Conservation (phyloP, 768 basidiomycete genomes). For the Podaxis rugospora region DNA sequence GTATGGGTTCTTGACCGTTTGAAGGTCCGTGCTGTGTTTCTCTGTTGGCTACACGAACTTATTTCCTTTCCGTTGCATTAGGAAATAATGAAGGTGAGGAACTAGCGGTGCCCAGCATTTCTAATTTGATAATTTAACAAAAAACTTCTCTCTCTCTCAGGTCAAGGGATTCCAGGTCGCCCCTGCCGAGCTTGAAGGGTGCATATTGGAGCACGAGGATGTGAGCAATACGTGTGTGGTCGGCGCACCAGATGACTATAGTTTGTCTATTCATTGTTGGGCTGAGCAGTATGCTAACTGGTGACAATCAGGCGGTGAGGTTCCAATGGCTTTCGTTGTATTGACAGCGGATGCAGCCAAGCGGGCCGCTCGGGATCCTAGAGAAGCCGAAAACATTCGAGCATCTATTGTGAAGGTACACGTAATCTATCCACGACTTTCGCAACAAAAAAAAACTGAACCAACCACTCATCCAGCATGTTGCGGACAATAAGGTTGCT, state of each 20-base stretch:
- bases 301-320: conserved; percentile 45
- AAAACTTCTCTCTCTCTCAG: conserved; percentile 37
- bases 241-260: conserved; percentile 62
- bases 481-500: conserved; percentile 46
- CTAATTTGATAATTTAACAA: not conserved
- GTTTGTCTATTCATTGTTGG: conserved; percentile 21
- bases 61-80: conserved; percentile 8
- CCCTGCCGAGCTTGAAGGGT: conserved; percentile 69
- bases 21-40: conserved; percentile 34
- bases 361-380: conserved; percentile 25
- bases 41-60: not conserved
- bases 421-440: not conserved
- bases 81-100: conserved; percentile 42
- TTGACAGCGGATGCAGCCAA: conserved; percentile 37
- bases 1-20: conserved; percentile 60
- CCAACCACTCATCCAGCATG: conserved; percentile 31
- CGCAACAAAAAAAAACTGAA: not conserved
- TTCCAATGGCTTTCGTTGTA: conserved; percentile 67
- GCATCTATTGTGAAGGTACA: conserved; percentile 45
- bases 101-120: not conserved
- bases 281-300: not conserved
- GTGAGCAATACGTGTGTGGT: conserved; percentile 63
- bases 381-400: conserved; percentile 31
- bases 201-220: conserved; percentile 55
- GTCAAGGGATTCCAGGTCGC: conserved; percentile 72